Percentiles rank a stretch among this genome's conserved stretches.
Conservation (phyloP, 352 stramenopile species). For the Blastocystis hominis region DNA sequence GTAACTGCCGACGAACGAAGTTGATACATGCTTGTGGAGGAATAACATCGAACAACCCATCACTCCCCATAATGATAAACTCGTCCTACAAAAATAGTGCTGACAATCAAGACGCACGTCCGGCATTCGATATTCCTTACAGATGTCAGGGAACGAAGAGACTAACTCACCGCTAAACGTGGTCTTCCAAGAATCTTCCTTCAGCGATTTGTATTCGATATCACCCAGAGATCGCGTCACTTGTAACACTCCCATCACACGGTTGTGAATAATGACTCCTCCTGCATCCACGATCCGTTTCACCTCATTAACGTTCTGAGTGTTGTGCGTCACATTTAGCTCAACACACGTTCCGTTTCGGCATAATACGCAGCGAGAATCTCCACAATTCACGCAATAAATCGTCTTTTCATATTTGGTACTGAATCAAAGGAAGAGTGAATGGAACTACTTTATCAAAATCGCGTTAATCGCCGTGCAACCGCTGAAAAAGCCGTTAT, state of each 20-base stretch:
- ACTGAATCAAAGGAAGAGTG: not conserved
- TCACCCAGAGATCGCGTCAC: conserved; percentile 55
- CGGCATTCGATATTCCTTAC: conserved; percentile 63
- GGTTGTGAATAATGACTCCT: conserved; percentile 10
- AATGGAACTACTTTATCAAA: conserved; percentile 22
- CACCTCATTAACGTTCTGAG: conserved; percentile 22
- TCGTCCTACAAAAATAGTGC: conserved; percentile 69
- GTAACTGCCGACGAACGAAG: conserved; percentile 76
- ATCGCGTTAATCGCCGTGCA: conserved; percentile 50
- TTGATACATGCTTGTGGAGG: conserved; percentile 79
- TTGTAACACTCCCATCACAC: conserved; percentile 54
- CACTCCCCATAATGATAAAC: conserved; percentile 78
- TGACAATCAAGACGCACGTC: not conserved
- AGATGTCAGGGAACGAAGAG: conserved; percentile 67
- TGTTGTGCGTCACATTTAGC: conserved; percentile 37
- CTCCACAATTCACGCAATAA: conserved; percentile 50
- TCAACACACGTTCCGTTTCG: conserved; percentile 40
- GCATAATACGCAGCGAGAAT: conserved; percentile 25
- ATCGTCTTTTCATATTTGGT: conserved; percentile 55
- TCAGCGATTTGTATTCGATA: conserved; percentile 58
- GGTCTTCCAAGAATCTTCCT: conserved; percentile 47
- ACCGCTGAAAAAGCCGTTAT: conserved; percentile 28
- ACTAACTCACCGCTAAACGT: conserved; percentile 52
- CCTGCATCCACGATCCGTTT: conserved; percentile 29
- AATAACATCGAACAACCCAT: conserved; percentile 80